phyloP scores from a whole-genome alignment of 345 rosid species.

The Arabidopsis arenosa region DNA sequence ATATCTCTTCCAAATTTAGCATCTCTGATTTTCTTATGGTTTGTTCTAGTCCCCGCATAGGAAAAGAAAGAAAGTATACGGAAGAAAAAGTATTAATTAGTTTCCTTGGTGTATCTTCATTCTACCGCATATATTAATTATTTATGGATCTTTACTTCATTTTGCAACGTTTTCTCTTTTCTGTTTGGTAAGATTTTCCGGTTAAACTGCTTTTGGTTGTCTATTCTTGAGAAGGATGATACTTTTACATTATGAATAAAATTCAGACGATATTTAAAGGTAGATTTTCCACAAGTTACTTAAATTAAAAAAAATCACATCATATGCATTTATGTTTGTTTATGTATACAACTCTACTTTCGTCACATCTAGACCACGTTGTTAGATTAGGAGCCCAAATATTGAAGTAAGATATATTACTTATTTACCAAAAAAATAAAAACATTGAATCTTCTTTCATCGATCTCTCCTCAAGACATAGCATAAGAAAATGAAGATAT shows the following conservation, averaged over 20 bases:
- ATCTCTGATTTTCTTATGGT: background rate
- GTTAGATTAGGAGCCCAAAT: background rate
- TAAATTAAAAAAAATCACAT: conserved; percentile 2
- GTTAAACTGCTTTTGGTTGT: background rate
- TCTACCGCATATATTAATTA: conserved; percentile 1
- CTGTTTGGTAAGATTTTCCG: background rate
- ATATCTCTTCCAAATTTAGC: background rate
- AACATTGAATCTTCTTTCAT: background rate
- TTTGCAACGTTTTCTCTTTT: background rate
- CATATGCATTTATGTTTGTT: conserved; percentile 24
- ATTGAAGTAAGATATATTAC: background rate
- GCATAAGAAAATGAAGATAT: conserved; percentile 29
- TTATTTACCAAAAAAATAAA: background rate
- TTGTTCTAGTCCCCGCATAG: background rate
- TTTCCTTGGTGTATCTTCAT: background rate
- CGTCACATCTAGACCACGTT: conserved; percentile 30
- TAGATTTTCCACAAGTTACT: background rate
- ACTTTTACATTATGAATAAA: background rate
- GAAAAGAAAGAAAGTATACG: background rate
- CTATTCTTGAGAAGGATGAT: background rate
- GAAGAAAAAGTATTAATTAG: background rate
- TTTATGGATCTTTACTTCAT: background rate
- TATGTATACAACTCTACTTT: conserved; percentile 23
- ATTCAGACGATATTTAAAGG: background rate
- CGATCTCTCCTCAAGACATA: background rate